Evolutionary conservation across 176 grass and related monocot species (phyloP).

Genomic region (Avena sativa): DNA sequence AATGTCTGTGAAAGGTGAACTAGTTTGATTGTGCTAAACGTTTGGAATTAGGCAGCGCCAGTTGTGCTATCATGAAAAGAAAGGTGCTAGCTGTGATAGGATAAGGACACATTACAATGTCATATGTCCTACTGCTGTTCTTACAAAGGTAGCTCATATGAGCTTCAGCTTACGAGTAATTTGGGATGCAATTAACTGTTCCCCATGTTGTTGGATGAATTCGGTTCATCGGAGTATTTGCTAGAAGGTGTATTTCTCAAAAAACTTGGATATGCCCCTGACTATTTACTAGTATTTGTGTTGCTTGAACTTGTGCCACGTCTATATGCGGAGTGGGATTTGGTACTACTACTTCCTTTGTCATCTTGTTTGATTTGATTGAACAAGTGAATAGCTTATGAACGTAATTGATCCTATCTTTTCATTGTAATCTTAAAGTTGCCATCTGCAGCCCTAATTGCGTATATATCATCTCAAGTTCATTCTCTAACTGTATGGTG

Average conservation of each 20-base stretch:
- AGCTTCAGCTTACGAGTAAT: constrained; percentile 6
- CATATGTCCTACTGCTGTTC: not conserved
- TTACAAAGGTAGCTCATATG: not conserved
- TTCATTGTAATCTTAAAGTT: not conserved
- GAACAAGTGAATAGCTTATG: constrained; percentile 10
- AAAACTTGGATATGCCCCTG: not conserved
- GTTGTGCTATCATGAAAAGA: not conserved
- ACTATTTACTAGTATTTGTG: not conserved
- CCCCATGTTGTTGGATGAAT: not conserved
- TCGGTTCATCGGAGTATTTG: not conserved
- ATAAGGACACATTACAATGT: not conserved
- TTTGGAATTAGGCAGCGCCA: constrained; percentile 31
- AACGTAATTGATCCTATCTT: not conserved
- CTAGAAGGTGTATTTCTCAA: not conserved
- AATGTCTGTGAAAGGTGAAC: constrained; percentile 14
- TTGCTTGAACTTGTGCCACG: constrained; percentile 19
- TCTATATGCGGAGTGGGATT: constrained; percentile 9
- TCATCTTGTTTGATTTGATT: constrained; percentile 31
- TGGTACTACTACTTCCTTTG: not conserved
- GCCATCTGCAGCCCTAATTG: not conserved
- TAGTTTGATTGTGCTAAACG: constrained; percentile 49
- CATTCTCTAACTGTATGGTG: not conserved
- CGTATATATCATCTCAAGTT: not conserved
- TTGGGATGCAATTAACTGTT: constrained; percentile 5
- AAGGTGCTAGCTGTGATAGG: not conserved